Conservation (phyloP, 177 flowering plant species). For the Vitis hybrid region DNA sequence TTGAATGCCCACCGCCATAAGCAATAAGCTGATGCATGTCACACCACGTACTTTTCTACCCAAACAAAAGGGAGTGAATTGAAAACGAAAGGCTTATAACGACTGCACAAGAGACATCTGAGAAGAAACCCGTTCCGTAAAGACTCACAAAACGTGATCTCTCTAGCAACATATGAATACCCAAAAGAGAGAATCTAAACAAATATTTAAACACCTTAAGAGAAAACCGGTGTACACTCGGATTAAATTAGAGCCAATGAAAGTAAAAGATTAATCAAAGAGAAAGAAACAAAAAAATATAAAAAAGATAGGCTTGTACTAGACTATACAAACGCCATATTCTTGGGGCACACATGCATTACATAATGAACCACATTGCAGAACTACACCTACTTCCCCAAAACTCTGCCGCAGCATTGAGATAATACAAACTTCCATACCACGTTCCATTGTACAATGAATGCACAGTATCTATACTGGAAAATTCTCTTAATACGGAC, state of each 20-base stretch:
- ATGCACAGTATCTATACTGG: neutral
- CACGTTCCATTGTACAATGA: neutral
- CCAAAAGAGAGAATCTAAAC: neutral
- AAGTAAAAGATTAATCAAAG: neutral
- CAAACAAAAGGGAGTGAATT: neutral
- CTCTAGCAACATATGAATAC: neutral
- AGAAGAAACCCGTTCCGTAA: too few relatives aligned
- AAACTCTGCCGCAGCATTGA: constrained; percentile 7
- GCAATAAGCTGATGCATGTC: too few relatives aligned
- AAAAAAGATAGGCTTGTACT: neutral
- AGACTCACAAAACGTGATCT: too few relatives aligned
- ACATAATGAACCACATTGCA: constrained; percentile 1
- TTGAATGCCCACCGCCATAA: too few relatives aligned
- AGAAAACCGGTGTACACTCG: neutral
- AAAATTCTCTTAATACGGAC: neutral
- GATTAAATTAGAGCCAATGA: constrained; percentile 4
- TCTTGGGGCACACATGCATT: neutral
- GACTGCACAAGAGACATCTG: too few relatives aligned
- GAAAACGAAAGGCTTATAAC: neutral
- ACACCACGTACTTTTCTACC: too few relatives aligned
- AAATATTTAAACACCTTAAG: neutral
- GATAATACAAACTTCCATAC: neutral
- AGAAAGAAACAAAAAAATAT: neutral
- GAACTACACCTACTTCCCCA: neutral
- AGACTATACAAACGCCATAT: constrained; percentile 8